Evolutionary conservation across 192 early-diverging fungal species (phyloP), one percentile per base, ranked within the genome.

Genomic region (Entophlyctis luteolus): DNA sequence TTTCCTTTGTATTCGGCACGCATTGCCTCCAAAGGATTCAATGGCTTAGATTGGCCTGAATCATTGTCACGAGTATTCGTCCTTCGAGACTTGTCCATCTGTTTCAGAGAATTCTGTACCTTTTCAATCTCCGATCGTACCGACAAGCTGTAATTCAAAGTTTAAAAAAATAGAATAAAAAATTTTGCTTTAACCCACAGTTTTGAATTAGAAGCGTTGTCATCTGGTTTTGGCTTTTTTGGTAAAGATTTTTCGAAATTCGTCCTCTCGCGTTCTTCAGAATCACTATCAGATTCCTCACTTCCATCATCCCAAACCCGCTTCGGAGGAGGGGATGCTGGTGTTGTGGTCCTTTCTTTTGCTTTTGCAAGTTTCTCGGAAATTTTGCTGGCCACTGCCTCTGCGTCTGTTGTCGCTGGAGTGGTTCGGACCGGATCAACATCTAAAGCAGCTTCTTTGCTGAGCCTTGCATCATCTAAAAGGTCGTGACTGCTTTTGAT

Each of bases 401-500:
- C 84, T 38, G 73, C 55, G 6, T 78, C 65, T 32, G 82, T 77
- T 70, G 18, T 80, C 65, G 10, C 67, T 55, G 5, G 48, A 67
- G 25, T 75, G n/a, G n/a, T n/a, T n/a, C n/a, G n/a, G n/a, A n/a
- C n/a, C n/a, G n/a, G n/a, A n/a, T n/a, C n/a, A n/a, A n/a, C n/a
- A n/a, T n/a, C n/a, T n/a, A n/a, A n/a, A n/a, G n/a, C n/a, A 45
- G 2, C 56, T 31, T 71, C 50, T 50, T 67, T 72, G 27, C 72
- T 65, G 29, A 77, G 56, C 10, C 74, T 48, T 29, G 52, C 48
- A 38, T 84, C 77, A 36, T 81, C 73, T 35, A 89, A 69, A 27
- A 92, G 75, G 50, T 94, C 92, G 57, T 96, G 88, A 48, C 86
- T 91, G 56, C 92, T 94, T 58, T 83, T 86, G 52, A 88, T 88